Conservation (phyloP, 257 asterid genomes). For the Solanum dulcamara region DNA sequence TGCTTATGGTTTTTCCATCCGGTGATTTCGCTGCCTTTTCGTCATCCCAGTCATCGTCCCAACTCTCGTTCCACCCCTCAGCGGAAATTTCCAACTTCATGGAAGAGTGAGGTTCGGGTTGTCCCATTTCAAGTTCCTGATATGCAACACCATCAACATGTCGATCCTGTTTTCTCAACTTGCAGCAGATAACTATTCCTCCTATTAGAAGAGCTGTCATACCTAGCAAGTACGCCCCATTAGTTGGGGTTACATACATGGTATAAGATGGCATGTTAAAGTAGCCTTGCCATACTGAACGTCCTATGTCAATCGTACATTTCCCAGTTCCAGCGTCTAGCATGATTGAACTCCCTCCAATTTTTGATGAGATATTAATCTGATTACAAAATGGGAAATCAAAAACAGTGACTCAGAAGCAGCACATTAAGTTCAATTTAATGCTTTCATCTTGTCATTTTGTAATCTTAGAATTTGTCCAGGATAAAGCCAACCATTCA, state of each 20-base stretch:
- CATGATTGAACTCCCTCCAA: slow-evolving; percentile 16
- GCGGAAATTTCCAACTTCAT: slow-evolving; percentile 8
- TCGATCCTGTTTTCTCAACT: slow-evolving; percentile 14
- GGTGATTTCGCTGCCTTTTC: slow-evolving; percentile 21
- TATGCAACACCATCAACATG: slow-evolving; percentile 39
- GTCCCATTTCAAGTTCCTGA: slow-evolving; percentile 56
- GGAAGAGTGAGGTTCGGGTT: slow-evolving; percentile 13
- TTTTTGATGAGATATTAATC: slow-evolving; percentile 30
- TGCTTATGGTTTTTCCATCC: background rate
- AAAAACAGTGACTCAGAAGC: background rate
- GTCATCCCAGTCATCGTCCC: slow-evolving; percentile 66
- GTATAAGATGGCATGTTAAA: slow-evolving; percentile 2
- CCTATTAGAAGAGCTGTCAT: slow-evolving; percentile 31
- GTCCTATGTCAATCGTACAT: slow-evolving; percentile 27
- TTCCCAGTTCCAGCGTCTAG: slow-evolving; percentile 16
- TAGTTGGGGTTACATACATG: slow-evolving; percentile 21
- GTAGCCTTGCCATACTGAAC: slow-evolving; percentile 1
- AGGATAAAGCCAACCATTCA: background rate
- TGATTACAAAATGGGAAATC: slow-evolving; percentile 9
- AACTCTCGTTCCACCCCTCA: slow-evolving; percentile 44
- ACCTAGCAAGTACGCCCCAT: slow-evolving; percentile 31
- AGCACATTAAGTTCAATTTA: background rate
- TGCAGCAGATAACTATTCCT: slow-evolving; percentile 27
- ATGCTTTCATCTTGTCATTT: background rate
- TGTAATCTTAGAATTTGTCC: background rate